Evolutionary conservation across 1,284 basidiomycete species (phyloP), one percentile per base, ranked within the genome.

Genomic region (Leccinum pachyderme): DNA sequence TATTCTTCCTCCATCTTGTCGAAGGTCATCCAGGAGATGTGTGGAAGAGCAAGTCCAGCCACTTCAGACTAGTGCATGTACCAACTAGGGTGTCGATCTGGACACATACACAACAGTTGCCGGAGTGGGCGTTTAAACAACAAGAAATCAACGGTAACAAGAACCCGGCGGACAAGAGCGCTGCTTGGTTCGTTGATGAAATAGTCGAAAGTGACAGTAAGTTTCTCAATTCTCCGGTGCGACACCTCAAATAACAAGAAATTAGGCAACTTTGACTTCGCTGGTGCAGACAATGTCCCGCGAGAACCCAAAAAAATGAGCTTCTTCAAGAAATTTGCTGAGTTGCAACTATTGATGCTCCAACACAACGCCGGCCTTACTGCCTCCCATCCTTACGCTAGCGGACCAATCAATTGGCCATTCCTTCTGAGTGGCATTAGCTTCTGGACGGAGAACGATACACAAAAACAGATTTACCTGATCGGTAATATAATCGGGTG

Each of bases 121-220:
- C 97, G 0, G 95, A 95, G 2, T 99, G 97, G 97, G 97, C 87
- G 1, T 95, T 88, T 78, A 90, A 89, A 66, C 97, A 99, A 73
- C 95, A 98, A 67, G 97, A 99, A 69, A 85, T 99, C 62, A 99
- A 99, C 67, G 97, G 97, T 0, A 95, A 98, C 78, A 99, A 98
- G 80, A 95, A 92, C 57, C 78, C 88, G 5, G 73, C 80, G 24
- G 97, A 98, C 59, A 88, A 86, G 69, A 86, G 85, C 11, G 88
- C 90, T 2, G 81, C 86, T 24, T 99, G 97, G 97, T 91, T 82
- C 71, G 87, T 91, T 13, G 87, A 97, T 62, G 84, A 93, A 39
- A 87, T 99, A 53, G 72, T 93, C 13, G 76, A 78, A 12, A 87
- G 85, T 56, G 87, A 86, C 58, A 75, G 90, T 91, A 61, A 70